These are phyloP conservation scores for Debaryomyces psychrophilus DNA, from an alignment of 1,139 yeast species.

Conservation along the genomic window DNA sequence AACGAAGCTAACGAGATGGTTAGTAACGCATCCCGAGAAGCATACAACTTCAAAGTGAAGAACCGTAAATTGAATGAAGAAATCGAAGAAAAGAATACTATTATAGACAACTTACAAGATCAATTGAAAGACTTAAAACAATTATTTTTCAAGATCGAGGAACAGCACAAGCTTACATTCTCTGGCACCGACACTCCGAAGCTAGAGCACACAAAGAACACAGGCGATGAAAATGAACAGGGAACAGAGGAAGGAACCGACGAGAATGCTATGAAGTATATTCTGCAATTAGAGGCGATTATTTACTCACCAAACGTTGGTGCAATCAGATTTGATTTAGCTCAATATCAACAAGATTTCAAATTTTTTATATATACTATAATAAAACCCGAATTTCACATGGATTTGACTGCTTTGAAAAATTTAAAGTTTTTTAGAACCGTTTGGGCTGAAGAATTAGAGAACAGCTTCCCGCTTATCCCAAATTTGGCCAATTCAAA, in stretches of 20 bases:
- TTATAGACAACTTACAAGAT: conserved; percentile 65
- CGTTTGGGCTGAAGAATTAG: conserved; percentile 76
- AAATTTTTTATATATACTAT: conserved; percentile 40
- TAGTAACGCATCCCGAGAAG: conserved; percentile 65
- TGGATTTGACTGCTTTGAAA: conserved; percentile 47
- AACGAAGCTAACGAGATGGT: conserved; percentile 85
- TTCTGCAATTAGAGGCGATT: conserved; percentile 26
- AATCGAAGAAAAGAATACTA: conserved; percentile 69
- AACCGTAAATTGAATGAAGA: conserved; percentile 66
- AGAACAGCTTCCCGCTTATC: conserved; percentile 49
- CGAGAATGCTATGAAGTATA: conserved; percentile 12
- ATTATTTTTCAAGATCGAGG: conserved; percentile 45
- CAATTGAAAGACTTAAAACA: conserved; percentile 73
- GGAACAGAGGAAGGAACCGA: conserved; percentile 11
- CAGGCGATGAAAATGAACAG: conserved; percentile 6
- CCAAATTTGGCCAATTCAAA: conserved; percentile 39
- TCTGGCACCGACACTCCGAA: conserved; percentile 18
- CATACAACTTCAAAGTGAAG: conserved; percentile 53
- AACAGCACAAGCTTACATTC: conserved; percentile 24
- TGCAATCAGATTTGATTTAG: conserved; percentile 62
- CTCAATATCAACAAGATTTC: conserved; percentile 45
- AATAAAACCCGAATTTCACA: conserved; percentile 38
- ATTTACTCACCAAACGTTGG: conserved; percentile 58
- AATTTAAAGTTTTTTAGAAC: conserved; percentile 66
- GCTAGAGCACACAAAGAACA: conserved; percentile 9